Evolutionary conservation across 768 basidiomycete species (phyloP), one percentile per base, ranked within the genome.

Genomic region (Boletus subparvulus): DNA sequence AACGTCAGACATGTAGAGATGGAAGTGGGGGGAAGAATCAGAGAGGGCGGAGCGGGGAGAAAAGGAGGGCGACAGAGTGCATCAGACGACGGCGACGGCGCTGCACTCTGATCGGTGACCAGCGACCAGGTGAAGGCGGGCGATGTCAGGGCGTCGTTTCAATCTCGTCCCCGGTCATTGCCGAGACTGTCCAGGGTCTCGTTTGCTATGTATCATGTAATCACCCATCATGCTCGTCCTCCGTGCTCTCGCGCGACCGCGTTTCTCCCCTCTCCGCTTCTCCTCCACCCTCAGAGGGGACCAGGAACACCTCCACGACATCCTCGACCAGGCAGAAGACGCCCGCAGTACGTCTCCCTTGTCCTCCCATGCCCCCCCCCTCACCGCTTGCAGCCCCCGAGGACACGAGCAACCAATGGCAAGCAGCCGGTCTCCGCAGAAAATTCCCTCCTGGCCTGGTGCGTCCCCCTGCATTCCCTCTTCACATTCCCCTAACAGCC

Each of bases 1-100:
- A 59, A 71, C 70, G 67, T 72, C 76, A 37, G 61, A 47, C 65
- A 67, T 69, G 28, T 6, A 28, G 28, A 28, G 28, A 6, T 28
- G 61, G 52, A 35, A 30, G 32, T 32, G 32, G 32, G 32, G 51
- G n/a, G 24, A 39, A 12, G 32, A 28, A 54, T 65, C 53, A 70
- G 26, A 64, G 47, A 24, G 39, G 50, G 41, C 46, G 50, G 35
- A 46, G n/a, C 11, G 40, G 46, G 50, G n/a, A 61, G 43, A 47
- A 42, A 54, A 55, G 32, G 55, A 45, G 35, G 41, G 16, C 47
- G 54, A 19, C 19, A 55, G 61, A 52, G 50, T 28, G 51, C 66
- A 69, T 69, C 50, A 61, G 66, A 36, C 53, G 64, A 59, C 35
- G 51, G 47, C 14, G 52, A 64, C 50, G 59, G 41, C 32, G 32